A percentile compares a stretch with the other conserved stretches of the same genome.
Conservation (phyloP, 331 rosid genomes). For the Phaseolus coccineus region DNA sequence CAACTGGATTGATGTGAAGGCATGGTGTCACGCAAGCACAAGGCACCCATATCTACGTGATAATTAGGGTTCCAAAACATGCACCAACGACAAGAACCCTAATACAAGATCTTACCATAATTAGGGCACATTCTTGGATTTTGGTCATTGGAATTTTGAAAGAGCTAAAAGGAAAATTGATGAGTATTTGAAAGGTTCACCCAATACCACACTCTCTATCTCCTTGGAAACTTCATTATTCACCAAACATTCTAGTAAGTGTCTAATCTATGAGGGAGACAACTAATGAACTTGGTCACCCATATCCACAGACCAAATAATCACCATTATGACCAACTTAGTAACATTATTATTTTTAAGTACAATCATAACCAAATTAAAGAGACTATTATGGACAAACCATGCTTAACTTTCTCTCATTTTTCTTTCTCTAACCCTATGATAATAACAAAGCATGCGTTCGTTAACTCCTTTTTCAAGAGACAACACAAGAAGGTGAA, state of each 20-base stretch:
- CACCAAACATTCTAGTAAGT: constrained; percentile 21
- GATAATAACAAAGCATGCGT: constrained; percentile 36
- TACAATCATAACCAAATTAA: constrained; percentile 34
- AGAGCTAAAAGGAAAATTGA: constrained; percentile 31
- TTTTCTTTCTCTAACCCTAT: neutral
- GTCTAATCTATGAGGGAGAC: constrained; percentile 11
- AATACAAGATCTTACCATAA: constrained; percentile 32
- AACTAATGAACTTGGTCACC: neutral
- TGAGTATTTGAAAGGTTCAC: neutral
- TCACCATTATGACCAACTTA: constrained; percentile 44
- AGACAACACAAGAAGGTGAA: constrained; percentile 44
- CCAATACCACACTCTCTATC: constrained; percentile 33
- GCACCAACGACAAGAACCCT: constrained; percentile 43
- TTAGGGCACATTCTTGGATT: constrained; percentile 30
- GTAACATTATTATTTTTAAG: constrained; percentile 30
- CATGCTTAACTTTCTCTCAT: constrained; percentile 1
- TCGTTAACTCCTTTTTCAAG: constrained; percentile 35
- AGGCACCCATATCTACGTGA: constrained; percentile 6
- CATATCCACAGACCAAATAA: constrained; percentile 43
- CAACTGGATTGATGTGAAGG: constrained; percentile 15
- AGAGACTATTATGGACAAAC: constrained; percentile 25
- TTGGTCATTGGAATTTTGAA: constrained; percentile 30
- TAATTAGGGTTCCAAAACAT: constrained; percentile 29
- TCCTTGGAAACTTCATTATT: constrained; percentile 39
- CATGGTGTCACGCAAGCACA: neutral